Percentiles rank a stretch among this genome's conserved stretches.
Conservation (phyloP, 2,329 filamentous ascomycete species). For the Fusarium marasasianum region DNA sequence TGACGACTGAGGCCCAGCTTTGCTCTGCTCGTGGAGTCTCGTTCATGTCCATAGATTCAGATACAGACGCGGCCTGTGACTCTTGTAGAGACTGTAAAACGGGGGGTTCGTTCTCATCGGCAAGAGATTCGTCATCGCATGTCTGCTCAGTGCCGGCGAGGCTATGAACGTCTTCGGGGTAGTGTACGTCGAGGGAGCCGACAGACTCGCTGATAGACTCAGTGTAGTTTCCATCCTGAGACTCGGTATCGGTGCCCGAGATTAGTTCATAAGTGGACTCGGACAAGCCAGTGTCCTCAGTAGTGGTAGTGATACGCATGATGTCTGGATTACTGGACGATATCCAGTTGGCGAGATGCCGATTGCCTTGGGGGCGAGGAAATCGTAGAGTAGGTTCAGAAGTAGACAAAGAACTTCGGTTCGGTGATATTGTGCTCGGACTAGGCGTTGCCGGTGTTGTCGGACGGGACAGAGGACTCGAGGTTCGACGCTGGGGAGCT, state of each 20-base stretch:
- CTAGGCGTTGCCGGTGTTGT: conserved; percentile 29
- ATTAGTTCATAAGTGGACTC: conserved; percentile 69
- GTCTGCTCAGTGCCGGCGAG: conserved; percentile 60
- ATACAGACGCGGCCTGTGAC: conserved; percentile 21
- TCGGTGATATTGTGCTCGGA: conserved; percentile 1
- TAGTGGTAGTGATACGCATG: conserved; percentile 57
- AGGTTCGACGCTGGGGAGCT: conserved; percentile 29
- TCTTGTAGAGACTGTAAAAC: conserved; percentile 6
- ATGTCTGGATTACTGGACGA: conserved; percentile 67
- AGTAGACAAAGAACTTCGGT: conserved; percentile 43
- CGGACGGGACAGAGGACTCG: conserved; percentile 22
- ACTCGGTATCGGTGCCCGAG: conserved; percentile 62
- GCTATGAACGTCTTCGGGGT: conserved; percentile 62
- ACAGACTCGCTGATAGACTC: conserved; percentile 61
- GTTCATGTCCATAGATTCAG: conserved; percentile 3
- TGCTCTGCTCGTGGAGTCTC: conserved; percentile 18
- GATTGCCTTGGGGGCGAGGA: conserved; percentile 64
- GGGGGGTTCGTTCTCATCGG: conserved; percentile 46
- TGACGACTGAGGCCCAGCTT: conserved; percentile 28
- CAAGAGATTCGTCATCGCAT: conserved; percentile 54
- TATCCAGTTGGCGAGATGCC: conserved; percentile 67
- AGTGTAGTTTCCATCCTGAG: conserved; percentile 58
- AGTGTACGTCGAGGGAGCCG: conserved; percentile 59
- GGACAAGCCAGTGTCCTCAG: conserved; percentile 61
- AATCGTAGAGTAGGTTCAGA: conserved; percentile 65